Percentiles rank a stretch among this genome's conserved stretches.
Evolutionary conservation across 2,329 filamentous ascomycete species (phyloP).

Genomic region (Hansfordia pulvinata): DNA sequence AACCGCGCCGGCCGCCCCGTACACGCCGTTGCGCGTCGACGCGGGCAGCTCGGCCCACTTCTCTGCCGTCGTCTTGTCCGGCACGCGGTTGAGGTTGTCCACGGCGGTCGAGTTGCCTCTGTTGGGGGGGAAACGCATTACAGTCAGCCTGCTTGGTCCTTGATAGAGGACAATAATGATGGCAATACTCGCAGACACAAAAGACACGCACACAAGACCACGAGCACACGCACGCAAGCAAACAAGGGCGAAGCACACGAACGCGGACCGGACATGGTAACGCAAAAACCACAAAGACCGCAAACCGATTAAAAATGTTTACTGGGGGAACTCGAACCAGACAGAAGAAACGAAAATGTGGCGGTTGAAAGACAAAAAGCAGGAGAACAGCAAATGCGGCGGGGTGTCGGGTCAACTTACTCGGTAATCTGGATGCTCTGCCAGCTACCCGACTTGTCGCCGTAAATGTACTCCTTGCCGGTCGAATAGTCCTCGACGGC

Average conservation of each 20-base stretch:
- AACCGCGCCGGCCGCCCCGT: conserved; percentile 30
- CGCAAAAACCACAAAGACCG: too few relatives aligned
- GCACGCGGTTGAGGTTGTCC: conserved; percentile 25
- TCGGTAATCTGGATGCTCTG: conserved; percentile 45
- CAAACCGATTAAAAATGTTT: too few relatives aligned
- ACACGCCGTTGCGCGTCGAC: conserved; percentile 37
- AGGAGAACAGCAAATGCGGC: too few relatives aligned
- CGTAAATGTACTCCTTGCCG: conserved; percentile 52
- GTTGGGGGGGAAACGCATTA: too few relatives aligned
- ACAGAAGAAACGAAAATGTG: not conserved
- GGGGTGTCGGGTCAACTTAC: conserved; percentile 24
- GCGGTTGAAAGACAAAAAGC: too few relatives aligned
- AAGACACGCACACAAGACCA: too few relatives aligned
- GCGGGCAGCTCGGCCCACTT: conserved; percentile 40
- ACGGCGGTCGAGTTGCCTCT: conserved; percentile 45
- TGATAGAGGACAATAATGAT: too few relatives aligned
- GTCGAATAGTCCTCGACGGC: conserved; percentile 43
- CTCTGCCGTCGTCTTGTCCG: conserved; percentile 29
- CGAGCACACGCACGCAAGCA: too few relatives aligned
- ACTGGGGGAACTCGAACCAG: not conserved
- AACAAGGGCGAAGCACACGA: too few relatives aligned
- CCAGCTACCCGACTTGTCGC: conserved; percentile 46
- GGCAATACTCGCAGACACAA: too few relatives aligned
- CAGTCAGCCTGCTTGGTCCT: too few relatives aligned
- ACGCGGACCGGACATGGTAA: too few relatives aligned